Percentiles rank a stretch among this genome's conserved stretches.
These are phyloP conservation scores for Kodamaea fukazawae DNA, from an alignment of 805 yeast genomes.

Conservation along the genomic window DNA sequence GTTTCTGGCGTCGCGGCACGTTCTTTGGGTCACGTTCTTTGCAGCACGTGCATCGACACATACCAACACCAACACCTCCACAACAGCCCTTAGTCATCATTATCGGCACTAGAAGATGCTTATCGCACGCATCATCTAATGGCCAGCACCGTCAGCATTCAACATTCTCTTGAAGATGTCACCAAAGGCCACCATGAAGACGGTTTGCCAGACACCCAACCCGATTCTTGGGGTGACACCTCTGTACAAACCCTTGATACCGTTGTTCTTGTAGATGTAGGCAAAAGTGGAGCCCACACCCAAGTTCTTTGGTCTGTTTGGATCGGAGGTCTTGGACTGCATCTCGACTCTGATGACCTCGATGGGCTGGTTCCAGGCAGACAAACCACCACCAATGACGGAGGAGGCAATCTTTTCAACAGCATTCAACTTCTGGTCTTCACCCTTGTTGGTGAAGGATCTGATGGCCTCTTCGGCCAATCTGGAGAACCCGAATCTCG, in stretches of 20 bases:
- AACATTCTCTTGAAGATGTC: constrained; percentile 59
- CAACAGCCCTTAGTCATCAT: too few species aligned
- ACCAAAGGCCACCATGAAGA: constrained; percentile 97
- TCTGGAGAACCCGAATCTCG: constrained; percentile 90
- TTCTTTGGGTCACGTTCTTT: too few species aligned
- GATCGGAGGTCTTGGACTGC: constrained; percentile 94
- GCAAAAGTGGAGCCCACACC: constrained; percentile 72
- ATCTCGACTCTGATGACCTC: constrained; percentile 97
- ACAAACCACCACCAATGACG: constrained; percentile 92
- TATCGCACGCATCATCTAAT: too few species aligned
- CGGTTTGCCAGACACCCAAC: constrained; percentile 96
- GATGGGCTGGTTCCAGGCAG: constrained; percentile 99
- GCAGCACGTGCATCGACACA: too few species aligned
- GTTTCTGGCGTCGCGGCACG: too few species aligned
- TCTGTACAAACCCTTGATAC: constrained; percentile 86
- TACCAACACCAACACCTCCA: too few species aligned
- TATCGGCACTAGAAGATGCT: too few species aligned
- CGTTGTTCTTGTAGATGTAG: constrained; percentile 80
- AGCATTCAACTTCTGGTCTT: constrained; percentile 61
- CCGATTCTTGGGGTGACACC: constrained; percentile 98
- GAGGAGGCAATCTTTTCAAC: constrained; percentile 81
- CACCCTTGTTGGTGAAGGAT: constrained; percentile 54
- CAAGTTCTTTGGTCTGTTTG: constrained; percentile 91
- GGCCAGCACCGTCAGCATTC: constrained; percentile 38
- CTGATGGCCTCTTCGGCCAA: constrained; percentile 86